These are phyloP conservation scores for Colletotrichum liaoningense DNA, from an alignment of 2,329 filamentous ascomycete species.

Conservation along the genomic window DNA sequence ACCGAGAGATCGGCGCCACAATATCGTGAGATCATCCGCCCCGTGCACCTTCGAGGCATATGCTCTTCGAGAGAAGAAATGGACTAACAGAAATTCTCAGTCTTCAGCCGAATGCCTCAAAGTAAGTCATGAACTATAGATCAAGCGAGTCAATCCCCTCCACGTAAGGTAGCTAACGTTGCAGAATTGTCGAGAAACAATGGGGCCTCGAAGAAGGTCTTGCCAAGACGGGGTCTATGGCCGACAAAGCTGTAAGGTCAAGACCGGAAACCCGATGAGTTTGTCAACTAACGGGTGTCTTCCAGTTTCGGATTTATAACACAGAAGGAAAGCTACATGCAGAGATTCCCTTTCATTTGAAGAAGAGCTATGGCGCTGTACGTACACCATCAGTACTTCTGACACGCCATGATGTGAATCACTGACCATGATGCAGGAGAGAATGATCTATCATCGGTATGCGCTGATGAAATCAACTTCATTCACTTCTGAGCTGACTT, in stretches of 20 bases:
- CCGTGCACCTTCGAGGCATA: not conserved
- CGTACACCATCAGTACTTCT: not conserved
- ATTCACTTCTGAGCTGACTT: not conserved
- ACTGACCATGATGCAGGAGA: slow-evolving; percentile 37
- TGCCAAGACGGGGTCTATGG: slow-evolving; percentile 43
- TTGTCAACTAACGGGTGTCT: not conserved
- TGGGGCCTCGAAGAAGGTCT: slow-evolving; percentile 46
- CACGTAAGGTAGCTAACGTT: not conserved
- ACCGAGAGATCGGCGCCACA: slow-evolving; percentile 52
- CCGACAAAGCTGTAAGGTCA: slow-evolving; percentile 42
- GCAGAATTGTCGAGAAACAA: slow-evolving; percentile 21
- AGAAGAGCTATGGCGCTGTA: slow-evolving; percentile 46
- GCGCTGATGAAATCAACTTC: accelerated
- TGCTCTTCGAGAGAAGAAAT: too few relatives aligned
- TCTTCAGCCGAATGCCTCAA: slow-evolving; percentile 53
- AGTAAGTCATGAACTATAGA: slow-evolving; percentile 39
- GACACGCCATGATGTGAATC: not conserved
- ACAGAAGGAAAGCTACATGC: slow-evolving; percentile 39
- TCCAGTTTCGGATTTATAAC: slow-evolving; percentile 46
- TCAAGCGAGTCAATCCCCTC: not conserved
- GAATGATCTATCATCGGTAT: slow-evolving; percentile 53
- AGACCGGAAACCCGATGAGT: too few relatives aligned
- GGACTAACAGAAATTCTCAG: not conserved
- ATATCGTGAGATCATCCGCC: slow-evolving; percentile 42
- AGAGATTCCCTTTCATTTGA: slow-evolving; percentile 44